Conservation (phyloP, 75 land plant genomes). For the Pseudotsuga menziesii region DNA sequence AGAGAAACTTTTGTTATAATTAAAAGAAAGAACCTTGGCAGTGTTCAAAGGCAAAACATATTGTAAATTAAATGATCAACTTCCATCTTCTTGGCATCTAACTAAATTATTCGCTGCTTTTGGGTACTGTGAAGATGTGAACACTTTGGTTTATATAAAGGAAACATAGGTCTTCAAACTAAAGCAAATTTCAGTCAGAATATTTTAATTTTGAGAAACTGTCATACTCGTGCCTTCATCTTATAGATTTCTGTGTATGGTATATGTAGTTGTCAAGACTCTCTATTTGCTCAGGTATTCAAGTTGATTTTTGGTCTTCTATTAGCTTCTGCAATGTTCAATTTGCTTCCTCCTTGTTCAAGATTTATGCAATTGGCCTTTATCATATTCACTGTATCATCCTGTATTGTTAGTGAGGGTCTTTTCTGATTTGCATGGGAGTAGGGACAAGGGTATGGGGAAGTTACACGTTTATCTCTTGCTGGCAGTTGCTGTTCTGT, state of each 20-base stretch:
- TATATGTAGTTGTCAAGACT: neutral
- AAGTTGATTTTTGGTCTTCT: neutral
- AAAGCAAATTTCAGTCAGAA: neutral
- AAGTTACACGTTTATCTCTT: neutral
- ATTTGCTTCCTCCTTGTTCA: neutral
- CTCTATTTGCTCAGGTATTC: neutral
- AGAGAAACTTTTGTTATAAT: neutral
- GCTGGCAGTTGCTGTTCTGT: neutral
- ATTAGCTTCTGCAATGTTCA: neutral
- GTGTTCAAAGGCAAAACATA: neutral
- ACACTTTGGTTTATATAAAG: neutral
- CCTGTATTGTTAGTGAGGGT: neutral
- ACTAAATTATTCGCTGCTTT: neutral
- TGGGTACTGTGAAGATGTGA: neutral
- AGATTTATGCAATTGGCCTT: neutral
- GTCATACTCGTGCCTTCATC: neutral
- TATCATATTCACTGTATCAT: neutral
- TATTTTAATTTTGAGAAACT: neutral
- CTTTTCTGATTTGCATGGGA: neutral
- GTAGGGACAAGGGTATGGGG: neutral
- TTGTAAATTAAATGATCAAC: neutral
- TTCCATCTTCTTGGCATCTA: neutral
- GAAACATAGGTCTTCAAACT: neutral
- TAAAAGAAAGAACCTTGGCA: neutral
- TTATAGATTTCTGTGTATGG: neutral